These are phyloP conservation scores for Fusarium stilboides DNA, from an alignment of 2,329 filamentous ascomycete genomes.

Conservation along the genomic window DNA sequence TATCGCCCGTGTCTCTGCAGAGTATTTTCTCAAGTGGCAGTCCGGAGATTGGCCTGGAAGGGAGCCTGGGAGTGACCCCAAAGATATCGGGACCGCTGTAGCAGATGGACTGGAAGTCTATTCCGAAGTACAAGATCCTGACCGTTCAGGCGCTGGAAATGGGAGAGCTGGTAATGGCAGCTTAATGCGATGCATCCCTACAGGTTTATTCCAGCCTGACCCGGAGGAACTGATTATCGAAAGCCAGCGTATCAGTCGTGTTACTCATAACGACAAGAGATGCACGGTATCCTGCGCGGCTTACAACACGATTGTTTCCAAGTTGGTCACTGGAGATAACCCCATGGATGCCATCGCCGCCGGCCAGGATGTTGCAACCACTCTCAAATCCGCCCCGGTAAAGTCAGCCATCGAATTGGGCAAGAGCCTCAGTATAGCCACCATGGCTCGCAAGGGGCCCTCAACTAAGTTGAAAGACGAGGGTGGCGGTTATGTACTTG, in stretches of 20 bases:
- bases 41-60: slow-evolving; percentile 61
- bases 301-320: slow-evolving; percentile 58
- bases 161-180: slow-evolving; percentile 62
- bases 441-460: slow-evolving; percentile 54
- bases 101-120: slow-evolving; percentile 47
- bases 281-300: slow-evolving; percentile 57
- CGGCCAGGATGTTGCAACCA: slow-evolving; percentile 44
- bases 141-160: slow-evolving; percentile 55
- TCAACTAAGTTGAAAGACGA: slow-evolving; percentile 46
- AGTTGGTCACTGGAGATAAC: slow-evolving; percentile 50
- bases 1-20: slow-evolving; percentile 54
- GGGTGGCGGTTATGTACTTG: slow-evolving; percentile 60
- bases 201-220: slow-evolving; percentile 58
- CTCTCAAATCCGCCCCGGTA: slow-evolving; percentile 40
- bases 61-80: slow-evolving; percentile 50
- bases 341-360: slow-evolving; percentile 50
- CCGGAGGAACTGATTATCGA: slow-evolving; percentile 50
- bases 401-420: slow-evolving; percentile 51
- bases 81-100: slow-evolving; percentile 60
- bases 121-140: slow-evolving; percentile 46
- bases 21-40: slow-evolving; percentile 61
- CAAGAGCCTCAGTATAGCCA: slow-evolving; percentile 43
- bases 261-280: slow-evolving; percentile 58
- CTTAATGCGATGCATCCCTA: slow-evolving; percentile 65
- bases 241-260: slow-evolving; percentile 55